Conservation (phyloP, 768 basidiomycete species). For the Inosperma sp. region DNA sequence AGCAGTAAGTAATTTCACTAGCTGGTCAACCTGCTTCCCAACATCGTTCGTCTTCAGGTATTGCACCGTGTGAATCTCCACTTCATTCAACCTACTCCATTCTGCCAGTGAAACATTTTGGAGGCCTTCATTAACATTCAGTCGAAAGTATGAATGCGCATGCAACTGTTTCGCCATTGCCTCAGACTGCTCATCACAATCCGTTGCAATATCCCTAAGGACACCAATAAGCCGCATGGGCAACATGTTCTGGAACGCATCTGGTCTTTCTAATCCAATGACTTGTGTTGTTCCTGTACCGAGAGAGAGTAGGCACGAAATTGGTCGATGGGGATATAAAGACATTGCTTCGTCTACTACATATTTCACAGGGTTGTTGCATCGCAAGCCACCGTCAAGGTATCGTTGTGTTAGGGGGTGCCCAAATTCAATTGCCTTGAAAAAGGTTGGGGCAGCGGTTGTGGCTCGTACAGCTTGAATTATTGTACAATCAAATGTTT, state of each 20-base stretch:
- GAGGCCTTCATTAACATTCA: not conserved
- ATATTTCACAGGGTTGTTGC: not conserved
- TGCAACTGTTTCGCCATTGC: not conserved
- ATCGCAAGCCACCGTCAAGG: not conserved
- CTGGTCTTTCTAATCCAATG: not conserved
- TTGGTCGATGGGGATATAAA: not conserved
- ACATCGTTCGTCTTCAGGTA: not conserved
- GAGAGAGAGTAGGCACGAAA: not conserved
- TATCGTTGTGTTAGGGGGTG: not conserved
- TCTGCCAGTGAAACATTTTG: not conserved
- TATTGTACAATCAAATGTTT: too few species aligned
- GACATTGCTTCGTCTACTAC: not conserved
- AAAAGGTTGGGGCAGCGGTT: not conserved
- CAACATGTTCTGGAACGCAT: not conserved
- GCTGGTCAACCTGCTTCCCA: not conserved
- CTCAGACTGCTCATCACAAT: not conserved
- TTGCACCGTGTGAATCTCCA: not conserved
- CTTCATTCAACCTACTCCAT: too few species aligned
- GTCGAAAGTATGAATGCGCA: not conserved
- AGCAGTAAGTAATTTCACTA: too few species aligned
- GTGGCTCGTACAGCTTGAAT: not conserved
- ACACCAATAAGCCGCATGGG: too few species aligned
- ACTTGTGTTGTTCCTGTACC: not conserved
- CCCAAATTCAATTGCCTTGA: not conserved
- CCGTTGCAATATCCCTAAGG: too few species aligned